Evolutionary conservation across 2,329 filamentous ascomycete species (phyloP).

Genomic region (Verruconis gallopava): DNA sequence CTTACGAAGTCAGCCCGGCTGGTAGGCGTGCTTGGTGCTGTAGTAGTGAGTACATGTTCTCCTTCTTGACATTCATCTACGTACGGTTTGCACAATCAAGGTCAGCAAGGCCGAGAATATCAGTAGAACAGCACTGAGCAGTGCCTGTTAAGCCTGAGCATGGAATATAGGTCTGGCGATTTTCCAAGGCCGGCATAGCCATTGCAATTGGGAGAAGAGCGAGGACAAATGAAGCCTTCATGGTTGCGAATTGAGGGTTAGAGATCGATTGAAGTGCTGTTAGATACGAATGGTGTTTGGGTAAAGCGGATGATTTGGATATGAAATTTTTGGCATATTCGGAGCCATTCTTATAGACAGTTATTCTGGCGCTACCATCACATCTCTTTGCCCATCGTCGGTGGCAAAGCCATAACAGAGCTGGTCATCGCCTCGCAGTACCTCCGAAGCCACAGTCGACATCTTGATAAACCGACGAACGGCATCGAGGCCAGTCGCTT

Average conservation of each 20-base stretch:
- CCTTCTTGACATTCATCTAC: constrained; percentile 16
- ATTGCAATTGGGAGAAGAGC: background rate
- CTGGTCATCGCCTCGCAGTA: no score
- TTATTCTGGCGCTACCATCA: no score
- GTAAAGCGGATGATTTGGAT: background rate
- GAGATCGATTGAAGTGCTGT: background rate
- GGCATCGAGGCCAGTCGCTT: no score
- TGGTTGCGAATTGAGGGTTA: background rate
- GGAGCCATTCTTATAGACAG: background rate
- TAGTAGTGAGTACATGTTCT: constrained; percentile 12
- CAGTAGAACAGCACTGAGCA: constrained; percentile 48
- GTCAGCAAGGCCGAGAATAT: constrained; percentile 45
- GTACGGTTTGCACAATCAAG: constrained; percentile 44
- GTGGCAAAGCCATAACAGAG: no score
- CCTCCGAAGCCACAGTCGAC: no score
- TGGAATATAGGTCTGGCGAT: constrained; percentile 7
- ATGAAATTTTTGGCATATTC: background rate
- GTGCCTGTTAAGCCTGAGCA: constrained; percentile 22
- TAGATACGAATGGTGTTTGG: background rate
- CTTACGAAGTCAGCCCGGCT: constrained; percentile 31
- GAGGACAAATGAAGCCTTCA: constrained; percentile 5
- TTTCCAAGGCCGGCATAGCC: constrained; percentile 14
- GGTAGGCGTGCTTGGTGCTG: constrained; percentile 25
- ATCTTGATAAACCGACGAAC: no score
- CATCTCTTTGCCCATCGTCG: no score